A percentile compares a stretch with the other conserved stretches of the same genome.
These are phyloP conservation scores for Staphylotrichum tortipilum DNA, from an alignment of 495 filamentous ascomycete species.

Conservation along the genomic window DNA sequence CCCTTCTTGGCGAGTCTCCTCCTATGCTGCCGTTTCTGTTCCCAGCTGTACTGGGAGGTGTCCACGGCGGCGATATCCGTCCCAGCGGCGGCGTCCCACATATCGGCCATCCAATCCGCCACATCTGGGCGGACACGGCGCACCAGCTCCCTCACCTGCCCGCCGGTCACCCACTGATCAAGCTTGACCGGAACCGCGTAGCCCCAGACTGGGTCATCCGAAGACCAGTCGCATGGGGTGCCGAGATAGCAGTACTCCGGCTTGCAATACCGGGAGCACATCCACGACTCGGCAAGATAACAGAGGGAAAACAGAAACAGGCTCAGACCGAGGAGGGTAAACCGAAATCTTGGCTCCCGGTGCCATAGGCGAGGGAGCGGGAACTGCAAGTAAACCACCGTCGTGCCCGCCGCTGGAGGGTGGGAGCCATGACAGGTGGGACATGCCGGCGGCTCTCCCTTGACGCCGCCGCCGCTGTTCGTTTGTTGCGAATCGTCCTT, in stretches of 20 bases:
- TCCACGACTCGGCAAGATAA: constrained; percentile 51
- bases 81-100: constrained; percentile 32
- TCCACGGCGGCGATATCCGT: constrained; percentile 32
- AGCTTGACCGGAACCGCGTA: constrained; percentile 47
- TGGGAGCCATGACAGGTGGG: constrained; percentile 6
- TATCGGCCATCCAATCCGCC: constrained; percentile 33
- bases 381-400: constrained; percentile 33
- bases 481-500: constrained; percentile 6
- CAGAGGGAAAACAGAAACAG: constrained; percentile 42
- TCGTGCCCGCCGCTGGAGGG: neutral
- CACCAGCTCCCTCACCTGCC: constrained; percentile 26
- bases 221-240: constrained; percentile 38
- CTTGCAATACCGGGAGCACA: constrained; percentile 56
- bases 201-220: constrained; percentile 44
- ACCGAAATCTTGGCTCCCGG: constrained; percentile 35
- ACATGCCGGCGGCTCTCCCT: neutral
- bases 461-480: neutral
- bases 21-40: constrained; percentile 28
- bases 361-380: constrained; percentile 53
- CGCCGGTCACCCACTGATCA: constrained; percentile 46
- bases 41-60: constrained; percentile 18
- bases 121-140: constrained; percentile 26
- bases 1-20: constrained; percentile 36
- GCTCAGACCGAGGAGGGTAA: constrained; percentile 51
- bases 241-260: constrained; percentile 41